phyloP scores from a whole-genome alignment of 2,329 filamentous ascomycete genomes.

The Domatiomyces catenatus region DNA sequence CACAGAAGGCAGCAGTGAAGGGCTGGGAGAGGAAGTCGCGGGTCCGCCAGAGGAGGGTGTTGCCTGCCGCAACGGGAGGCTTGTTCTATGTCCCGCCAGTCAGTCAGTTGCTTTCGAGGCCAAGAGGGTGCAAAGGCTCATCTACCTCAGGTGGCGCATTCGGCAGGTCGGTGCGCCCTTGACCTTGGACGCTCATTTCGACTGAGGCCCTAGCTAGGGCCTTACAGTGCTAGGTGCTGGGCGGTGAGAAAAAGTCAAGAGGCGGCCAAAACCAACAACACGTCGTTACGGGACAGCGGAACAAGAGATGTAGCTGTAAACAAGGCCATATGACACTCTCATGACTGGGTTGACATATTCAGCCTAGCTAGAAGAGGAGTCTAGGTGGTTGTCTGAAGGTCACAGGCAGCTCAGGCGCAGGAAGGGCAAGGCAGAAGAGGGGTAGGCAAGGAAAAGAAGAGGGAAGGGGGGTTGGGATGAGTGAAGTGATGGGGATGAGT shows the following conservation, averaged over 20 bases:
- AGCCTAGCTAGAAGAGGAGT: not conserved
- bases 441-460: not conserved
- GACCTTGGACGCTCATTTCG: conserved; percentile 14
- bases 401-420: not conserved
- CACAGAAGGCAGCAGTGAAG: conserved; percentile 80
- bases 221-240: too few species aligned
- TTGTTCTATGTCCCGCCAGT: not conserved
- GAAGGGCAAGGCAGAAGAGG: not conserved
- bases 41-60: not conserved
- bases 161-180: conserved; percentile 11
- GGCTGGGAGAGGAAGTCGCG: conserved; percentile 54
- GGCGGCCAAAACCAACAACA: conserved; percentile 3
- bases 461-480: not conserved
- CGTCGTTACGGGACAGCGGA: not conserved
- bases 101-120: not conserved
- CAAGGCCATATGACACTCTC: not conserved
- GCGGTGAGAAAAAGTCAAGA: not conserved
- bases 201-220: not conserved
- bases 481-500: not conserved
- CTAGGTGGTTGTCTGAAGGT: not conserved
- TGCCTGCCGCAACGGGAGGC: not conserved
- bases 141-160: conserved; percentile 3
- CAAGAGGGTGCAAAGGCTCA: not conserved
- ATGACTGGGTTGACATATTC: not conserved
- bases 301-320: not conserved